A percentile compares a stretch with the other conserved stretches of the same genome.
These are phyloP conservation scores for Trichoderma sp. DNA, from an alignment of 2,329 filamentous ascomycete species.

Conservation along the genomic window DNA sequence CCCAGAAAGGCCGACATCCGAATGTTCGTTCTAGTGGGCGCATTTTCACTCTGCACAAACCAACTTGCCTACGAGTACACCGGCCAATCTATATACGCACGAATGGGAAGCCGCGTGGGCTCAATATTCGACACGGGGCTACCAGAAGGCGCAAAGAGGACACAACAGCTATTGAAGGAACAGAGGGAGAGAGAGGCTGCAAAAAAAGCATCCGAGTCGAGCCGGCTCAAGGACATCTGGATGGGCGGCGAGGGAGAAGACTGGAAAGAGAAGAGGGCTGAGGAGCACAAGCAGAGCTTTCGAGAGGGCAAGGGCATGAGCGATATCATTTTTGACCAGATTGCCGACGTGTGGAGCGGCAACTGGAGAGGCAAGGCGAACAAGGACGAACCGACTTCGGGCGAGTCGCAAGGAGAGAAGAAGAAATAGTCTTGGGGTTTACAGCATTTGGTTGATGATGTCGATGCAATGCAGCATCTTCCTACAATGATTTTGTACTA, in stretches of 20 bases:
- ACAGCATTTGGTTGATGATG: background rate
- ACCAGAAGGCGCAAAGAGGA: conserved; percentile 55
- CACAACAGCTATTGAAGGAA: conserved; percentile 48
- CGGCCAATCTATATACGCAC: conserved; percentile 52
- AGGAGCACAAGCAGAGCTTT: conserved; percentile 54
- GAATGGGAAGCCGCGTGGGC: conserved; percentile 46
- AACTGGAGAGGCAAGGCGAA: conserved; percentile 38
- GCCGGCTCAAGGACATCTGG: conserved; percentile 53
- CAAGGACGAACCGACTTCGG: conserved; percentile 7
- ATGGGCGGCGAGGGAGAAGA: conserved; percentile 58
- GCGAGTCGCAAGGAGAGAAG: conserved; percentile 24
- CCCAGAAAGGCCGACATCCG: conserved; percentile 55
- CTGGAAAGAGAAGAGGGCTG: conserved; percentile 55
- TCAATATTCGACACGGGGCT: conserved; percentile 55
- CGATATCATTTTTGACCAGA: conserved; percentile 58
- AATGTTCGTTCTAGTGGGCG: conserved; percentile 50
- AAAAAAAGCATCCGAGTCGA: conserved; percentile 25
- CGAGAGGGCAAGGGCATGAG: conserved; percentile 58
- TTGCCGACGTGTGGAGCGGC: conserved; percentile 54
- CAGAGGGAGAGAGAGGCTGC: conserved; percentile 45
- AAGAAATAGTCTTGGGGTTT: conserved; percentile 14
- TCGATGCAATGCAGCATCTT: background rate
- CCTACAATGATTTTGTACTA: background rate
- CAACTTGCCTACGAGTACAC: conserved; percentile 59
- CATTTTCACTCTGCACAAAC: conserved; percentile 55